Conservation (phyloP, 2,329 filamentous ascomycete species). For the Pseudogymnoascus sp. region DNA sequence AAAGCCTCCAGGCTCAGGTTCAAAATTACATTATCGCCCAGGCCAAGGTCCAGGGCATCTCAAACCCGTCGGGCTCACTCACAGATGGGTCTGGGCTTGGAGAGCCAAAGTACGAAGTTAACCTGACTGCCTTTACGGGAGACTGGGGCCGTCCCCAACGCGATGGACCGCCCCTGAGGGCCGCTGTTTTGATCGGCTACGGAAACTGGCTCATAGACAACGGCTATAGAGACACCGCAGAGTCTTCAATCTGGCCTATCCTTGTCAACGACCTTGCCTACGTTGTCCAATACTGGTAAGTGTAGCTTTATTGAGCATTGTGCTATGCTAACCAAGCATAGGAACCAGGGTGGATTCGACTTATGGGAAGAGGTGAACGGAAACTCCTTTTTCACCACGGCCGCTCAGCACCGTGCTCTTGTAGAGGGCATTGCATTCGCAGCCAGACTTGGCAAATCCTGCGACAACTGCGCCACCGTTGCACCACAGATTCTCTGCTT, state of each 20-base stretch:
- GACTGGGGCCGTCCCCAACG: conserved; percentile 72
- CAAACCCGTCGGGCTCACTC: conserved; percentile 46
- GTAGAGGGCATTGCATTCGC: conserved; percentile 63
- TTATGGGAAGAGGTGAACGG: conserved; percentile 77
- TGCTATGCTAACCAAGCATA: conserved; percentile 12
- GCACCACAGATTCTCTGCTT: conserved; percentile 68
- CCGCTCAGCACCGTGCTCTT: conserved; percentile 61
- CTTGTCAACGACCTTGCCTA: conserved; percentile 71
- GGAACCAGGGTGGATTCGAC: conserved; percentile 56
- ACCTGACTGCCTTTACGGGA: conserved; percentile 55
- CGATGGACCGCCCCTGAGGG: conserved; percentile 71
- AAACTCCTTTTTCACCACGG: conserved; percentile 72
- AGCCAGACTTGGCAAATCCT: conserved; percentile 51
- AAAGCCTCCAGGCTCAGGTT: conserved; percentile 44
- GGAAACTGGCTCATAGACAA: conserved; percentile 64
- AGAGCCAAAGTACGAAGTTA: conserved; percentile 66
- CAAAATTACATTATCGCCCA: conserved; percentile 63
- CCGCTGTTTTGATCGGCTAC: conserved; percentile 65
- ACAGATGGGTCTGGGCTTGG: conserved; percentile 47
- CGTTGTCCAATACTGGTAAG: conserved; percentile 61
- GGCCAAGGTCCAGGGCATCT: conserved; percentile 47
- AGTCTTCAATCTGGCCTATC: conserved; percentile 60
- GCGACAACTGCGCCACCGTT: conserved; percentile 53
- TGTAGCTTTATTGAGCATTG: neutral
- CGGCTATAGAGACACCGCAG: conserved; percentile 40